Conservation (phyloP, 352 stramenopile species). For the Globisporangium camurandrum region DNA sequence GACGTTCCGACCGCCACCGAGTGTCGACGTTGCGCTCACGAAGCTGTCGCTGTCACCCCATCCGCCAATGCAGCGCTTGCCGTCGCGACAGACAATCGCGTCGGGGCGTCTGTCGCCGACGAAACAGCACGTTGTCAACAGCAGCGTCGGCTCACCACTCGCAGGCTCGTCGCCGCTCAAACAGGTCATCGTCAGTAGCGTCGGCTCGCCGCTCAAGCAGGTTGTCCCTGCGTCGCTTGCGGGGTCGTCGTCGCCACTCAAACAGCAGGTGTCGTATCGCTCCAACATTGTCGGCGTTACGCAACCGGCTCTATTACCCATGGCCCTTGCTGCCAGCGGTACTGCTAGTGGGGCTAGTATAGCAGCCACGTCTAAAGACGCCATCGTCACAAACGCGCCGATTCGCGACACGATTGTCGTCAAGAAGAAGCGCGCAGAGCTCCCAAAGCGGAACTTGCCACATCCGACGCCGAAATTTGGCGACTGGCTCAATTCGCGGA, state of each 20-base stretch:
- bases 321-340: too few species aligned
- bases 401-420: slow-evolving; percentile 78
- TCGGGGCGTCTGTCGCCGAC: slow-evolving; percentile 30
- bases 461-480: slow-evolving; percentile 75
- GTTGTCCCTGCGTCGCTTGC: slow-evolving; percentile 9
- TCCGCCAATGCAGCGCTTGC: slow-evolving; percentile 13
- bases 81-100: slow-evolving; percentile 14
- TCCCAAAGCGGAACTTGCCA: slow-evolving; percentile 66
- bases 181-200: too few species aligned
- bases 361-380: slow-evolving; percentile 11
- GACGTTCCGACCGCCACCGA: slow-evolving; percentile 2
- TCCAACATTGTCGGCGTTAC: slow-evolving; percentile 37
- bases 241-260: slow-evolving; percentile 7
- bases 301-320: too few species aligned
- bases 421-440: slow-evolving; percentile 75
- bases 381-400: slow-evolving; percentile 4
- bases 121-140: slow-evolving; percentile 4
- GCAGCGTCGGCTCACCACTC: too few species aligned
- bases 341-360: slow-evolving; percentile 26
- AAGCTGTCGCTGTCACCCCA: too few species aligned
- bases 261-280: slow-evolving; percentile 42
- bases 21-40: background rate
- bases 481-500: slow-evolving; percentile 78
- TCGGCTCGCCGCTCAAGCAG: slow-evolving; percentile 5
- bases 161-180: slow-evolving; percentile 2